These are phyloP conservation scores for Ustilago vetiveriae DNA, from an alignment of 1,284 basidiomycete genomes.

Conservation along the genomic window DNA sequence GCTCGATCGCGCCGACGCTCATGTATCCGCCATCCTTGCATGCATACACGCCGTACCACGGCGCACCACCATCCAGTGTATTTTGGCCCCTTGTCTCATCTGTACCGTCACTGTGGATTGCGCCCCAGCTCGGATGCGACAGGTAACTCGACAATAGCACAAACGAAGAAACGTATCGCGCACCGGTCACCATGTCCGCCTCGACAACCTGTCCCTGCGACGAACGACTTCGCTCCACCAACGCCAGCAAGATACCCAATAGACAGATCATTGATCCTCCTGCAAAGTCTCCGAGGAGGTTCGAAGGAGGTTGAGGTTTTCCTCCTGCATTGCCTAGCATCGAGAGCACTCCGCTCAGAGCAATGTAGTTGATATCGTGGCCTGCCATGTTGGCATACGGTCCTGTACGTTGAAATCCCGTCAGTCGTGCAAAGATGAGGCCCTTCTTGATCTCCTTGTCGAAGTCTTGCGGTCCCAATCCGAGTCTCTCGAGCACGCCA, in stretches of 20 bases:
- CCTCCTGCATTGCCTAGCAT: constrained; percentile 68
- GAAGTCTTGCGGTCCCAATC: constrained; percentile 76
- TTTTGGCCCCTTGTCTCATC: constrained; percentile 68
- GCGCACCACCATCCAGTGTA: constrained; percentile 79
- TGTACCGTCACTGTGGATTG: constrained; percentile 71
- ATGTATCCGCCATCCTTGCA: constrained; percentile 80
- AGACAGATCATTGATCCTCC: constrained; percentile 81
- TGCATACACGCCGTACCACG: constrained; percentile 79
- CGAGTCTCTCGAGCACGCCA: constrained; percentile 80
- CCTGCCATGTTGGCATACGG: constrained; percentile 67
- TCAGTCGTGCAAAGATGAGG: constrained; percentile 66
- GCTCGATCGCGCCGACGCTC: constrained; percentile 70
- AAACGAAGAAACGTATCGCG: constrained; percentile 79
- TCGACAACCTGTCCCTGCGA: constrained; percentile 79
- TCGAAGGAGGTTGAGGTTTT: constrained; percentile 78
- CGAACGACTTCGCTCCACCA: constrained; percentile 75
- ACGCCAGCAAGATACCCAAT: constrained; percentile 78
- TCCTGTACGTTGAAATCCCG: constrained; percentile 65
- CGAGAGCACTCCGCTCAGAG: constrained; percentile 78
- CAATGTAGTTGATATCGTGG: constrained; percentile 87
- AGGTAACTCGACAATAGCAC: constrained; percentile 72
- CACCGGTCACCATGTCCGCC: constrained; percentile 82
- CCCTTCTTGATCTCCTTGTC: constrained; percentile 71
- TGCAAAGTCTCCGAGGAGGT: constrained; percentile 82
- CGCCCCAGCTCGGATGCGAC: constrained; percentile 66